Evolutionary conservation across 345 rosid genomes (phyloP).

Genomic region (Cardamine chenopodiifolia): DNA sequence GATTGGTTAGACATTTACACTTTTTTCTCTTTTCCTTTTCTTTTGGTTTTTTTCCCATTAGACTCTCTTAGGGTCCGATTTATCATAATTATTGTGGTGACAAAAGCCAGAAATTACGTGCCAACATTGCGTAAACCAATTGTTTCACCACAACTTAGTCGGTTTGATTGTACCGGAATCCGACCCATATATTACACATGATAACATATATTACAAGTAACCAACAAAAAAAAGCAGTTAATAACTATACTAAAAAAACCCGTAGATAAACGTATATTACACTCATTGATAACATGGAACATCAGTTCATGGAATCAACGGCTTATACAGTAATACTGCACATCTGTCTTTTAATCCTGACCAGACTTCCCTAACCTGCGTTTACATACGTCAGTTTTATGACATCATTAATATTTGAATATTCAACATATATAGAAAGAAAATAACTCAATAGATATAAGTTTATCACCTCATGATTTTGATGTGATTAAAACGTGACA

Average conservation of each 20-base stretch:
- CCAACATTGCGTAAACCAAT: not conserved
- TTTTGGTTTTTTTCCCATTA: not conserved
- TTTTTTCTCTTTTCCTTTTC: not conserved
- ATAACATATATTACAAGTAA: not conserved
- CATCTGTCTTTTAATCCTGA: not conserved
- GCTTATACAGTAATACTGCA: not conserved
- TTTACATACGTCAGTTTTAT: slow-evolving; percentile 14
- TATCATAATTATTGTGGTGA: slow-evolving; percentile 1
- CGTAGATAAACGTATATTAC: no score
- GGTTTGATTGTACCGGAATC: not conserved
- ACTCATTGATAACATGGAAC: not conserved
- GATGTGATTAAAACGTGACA: slow-evolving; percentile 36
- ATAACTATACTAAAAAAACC: no score
- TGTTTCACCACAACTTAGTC: not conserved
- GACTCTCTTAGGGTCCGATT: not conserved
- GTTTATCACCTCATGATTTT: slow-evolving; percentile 25
- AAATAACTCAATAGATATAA: not conserved
- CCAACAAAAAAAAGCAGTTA: no score
- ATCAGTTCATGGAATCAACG: slow-evolving; percentile 16
- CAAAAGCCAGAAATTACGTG: not conserved
- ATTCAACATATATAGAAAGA: not conserved
- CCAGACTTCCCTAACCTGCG: slow-evolving; percentile 1
- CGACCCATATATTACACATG: not conserved
- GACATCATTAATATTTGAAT: slow-evolving; percentile 29
- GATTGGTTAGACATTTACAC: not conserved